Evolutionary conservation across 228 moss, liverwort and hornwort genomes (phyloP).

Genomic region (Sphagnum magellanicum): DNA sequence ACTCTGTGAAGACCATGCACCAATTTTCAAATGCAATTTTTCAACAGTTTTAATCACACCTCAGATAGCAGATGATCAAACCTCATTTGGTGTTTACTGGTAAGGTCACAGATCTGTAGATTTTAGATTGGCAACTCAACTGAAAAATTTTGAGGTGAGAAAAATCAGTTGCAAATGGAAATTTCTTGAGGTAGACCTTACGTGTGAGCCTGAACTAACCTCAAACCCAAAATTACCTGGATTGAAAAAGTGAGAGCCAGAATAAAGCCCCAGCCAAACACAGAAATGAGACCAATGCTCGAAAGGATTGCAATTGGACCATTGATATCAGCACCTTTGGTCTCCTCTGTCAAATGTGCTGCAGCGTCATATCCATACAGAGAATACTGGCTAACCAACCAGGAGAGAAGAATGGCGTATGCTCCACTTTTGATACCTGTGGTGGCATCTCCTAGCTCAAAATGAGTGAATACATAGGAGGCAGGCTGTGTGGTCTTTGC

Average conservation of each 20-base stretch:
- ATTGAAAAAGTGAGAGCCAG: constrained; percentile 85
- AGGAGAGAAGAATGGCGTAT: constrained; percentile 71
- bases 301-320: constrained; percentile 94
- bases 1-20: constrained; percentile 41
- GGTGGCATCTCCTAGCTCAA: constrained; percentile 40
- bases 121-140: no score
- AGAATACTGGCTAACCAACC: constrained; percentile 96
- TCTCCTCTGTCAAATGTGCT: constrained; percentile 95
- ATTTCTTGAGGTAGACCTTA: neutral
- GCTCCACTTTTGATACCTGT: constrained; percentile 70
- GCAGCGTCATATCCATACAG: constrained; percentile 92
- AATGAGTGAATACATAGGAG: constrained; percentile 76
- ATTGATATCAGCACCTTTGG: constrained; percentile 78
- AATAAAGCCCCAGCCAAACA: constrained; percentile 86
- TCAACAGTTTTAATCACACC: no score
- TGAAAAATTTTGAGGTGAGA: no score
- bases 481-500: constrained; percentile 79
- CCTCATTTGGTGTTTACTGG: neutral
- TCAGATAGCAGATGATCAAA: no score
- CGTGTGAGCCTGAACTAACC: no score
- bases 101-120: neutral
- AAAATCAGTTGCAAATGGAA: no score
- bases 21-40: no score
- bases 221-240: constrained; percentile 36
- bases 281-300: constrained; percentile 81